phyloP scores from a whole-genome alignment of 2,329 filamentous ascomycete species.

The Colletotrichum liaoningense region DNA sequence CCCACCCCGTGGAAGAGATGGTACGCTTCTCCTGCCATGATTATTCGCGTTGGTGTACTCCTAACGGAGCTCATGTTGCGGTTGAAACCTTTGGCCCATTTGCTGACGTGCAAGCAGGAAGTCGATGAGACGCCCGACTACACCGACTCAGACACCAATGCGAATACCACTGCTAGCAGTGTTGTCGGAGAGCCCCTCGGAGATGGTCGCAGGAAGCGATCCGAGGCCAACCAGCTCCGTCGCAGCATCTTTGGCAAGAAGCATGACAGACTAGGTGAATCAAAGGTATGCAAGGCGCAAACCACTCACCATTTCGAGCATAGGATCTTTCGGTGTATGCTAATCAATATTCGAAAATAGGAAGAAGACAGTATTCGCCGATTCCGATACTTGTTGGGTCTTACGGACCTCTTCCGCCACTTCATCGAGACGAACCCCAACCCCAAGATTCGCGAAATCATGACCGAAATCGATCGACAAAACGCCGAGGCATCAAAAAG shows the following conservation, averaged over 20 bases:
- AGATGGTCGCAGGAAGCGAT: slow-evolving; percentile 87
- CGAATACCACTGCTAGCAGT: slow-evolving; percentile 83
- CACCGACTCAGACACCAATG: slow-evolving; percentile 75
- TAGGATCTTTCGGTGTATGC: background rate
- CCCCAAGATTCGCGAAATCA: slow-evolving; percentile 92
- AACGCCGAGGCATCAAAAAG: slow-evolving; percentile 79
- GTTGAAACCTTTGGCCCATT: background rate
- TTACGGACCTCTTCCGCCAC: slow-evolving; percentile 97
- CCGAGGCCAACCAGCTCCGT: slow-evolving; percentile 88
- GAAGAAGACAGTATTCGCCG: slow-evolving; percentile 95
- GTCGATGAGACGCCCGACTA: slow-evolving; percentile 75
- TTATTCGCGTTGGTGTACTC: background rate
- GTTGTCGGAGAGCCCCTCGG: slow-evolving; percentile 78
- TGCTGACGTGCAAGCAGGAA: slow-evolving; percentile 52
- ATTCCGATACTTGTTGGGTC: slow-evolving; percentile 92
- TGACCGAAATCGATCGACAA: slow-evolving; percentile 93
- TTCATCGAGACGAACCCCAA: slow-evolving; percentile 99
- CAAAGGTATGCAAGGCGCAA: slow-evolving; percentile 72
- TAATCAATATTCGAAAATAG: slow-evolving; percentile 53
- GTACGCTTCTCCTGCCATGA: slow-evolving; percentile 47
- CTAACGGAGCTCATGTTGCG: background rate
- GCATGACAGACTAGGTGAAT: slow-evolving; percentile 90
- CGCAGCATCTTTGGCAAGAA: slow-evolving; percentile 96
- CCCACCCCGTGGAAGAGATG: slow-evolving; percentile 60
- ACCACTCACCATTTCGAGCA: too few species aligned